Evolutionary conservation across 2,329 filamentous ascomycete genomes (phyloP), one percentile per base, ranked within the genome.

Genomic region (Aureobasidium musti): DNA sequence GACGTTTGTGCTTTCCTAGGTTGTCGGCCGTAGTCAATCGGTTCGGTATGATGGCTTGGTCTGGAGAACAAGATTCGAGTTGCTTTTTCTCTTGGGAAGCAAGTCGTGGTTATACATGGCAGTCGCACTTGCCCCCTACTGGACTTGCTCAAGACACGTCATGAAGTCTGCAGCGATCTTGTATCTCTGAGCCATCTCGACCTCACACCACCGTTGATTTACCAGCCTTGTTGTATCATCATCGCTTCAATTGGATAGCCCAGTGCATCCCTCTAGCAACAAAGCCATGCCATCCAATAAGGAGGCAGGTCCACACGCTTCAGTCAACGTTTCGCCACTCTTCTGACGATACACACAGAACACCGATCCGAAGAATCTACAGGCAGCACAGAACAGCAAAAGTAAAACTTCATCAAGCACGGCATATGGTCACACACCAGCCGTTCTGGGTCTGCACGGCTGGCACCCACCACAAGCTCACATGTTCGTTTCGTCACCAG

Each of bases 401-500:
- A 28, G 19, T 49, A 45, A 35, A 19, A 21, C n/a, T 17, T 28
- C 59, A 21, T 41, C 59, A 10, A 52, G 33, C 30, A 52, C 59
- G 17, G 30, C 59, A 37, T 41, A 50, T 50, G 59, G 45, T 30
- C 53, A 53, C 26, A 37, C 37, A n/a, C 43, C 65, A n/a, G 65
- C 45, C 13, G 8, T 28, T 53, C 14, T 59, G 23, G 53, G 54
- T 3, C 28, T 66, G 30, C 53, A 37, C 11, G 37, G 54, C 35
- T 61, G 65, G 65, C 47, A 60, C 4, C 45, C 53, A 26, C 65
- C 65, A n/a, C 65, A 61, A 26, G 54, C 65, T 49, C 65, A 66
- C 54, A 53, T 66, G 33, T 66, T 66, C 10, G 23, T 35, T 17
- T 52, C 53, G 43, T 35, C 23, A 19, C 33, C 61, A 30, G 21